Evolutionary conservation across 2,329 filamentous ascomycete species (phyloP).

Genomic region (Drechslerella dactyloides): DNA sequence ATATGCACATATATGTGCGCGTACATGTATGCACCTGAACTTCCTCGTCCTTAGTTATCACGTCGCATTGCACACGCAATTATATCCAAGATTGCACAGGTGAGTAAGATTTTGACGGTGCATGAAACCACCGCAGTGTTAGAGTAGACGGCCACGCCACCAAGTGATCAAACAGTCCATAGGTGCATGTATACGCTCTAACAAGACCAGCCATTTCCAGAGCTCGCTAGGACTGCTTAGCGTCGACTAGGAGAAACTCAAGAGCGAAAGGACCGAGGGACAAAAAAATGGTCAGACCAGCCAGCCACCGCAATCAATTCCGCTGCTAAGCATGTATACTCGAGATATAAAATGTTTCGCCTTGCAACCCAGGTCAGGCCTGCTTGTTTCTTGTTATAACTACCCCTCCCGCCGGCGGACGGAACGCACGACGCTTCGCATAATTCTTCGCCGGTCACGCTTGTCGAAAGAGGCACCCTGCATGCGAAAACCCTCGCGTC

Average conservation of each 20-base stretch:
- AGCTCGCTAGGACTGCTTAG: constrained; percentile 6
- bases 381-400: constrained; percentile 4
- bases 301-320: constrained; percentile 8
- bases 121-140: constrained; percentile 3
- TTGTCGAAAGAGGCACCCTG: not conserved
- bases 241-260: not conserved
- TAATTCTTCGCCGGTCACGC: constrained; percentile 13
- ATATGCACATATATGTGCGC: too few relatives aligned
- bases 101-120: not conserved
- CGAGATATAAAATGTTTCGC: constrained; percentile 33
- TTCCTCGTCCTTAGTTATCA: too few relatives aligned
- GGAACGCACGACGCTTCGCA: constrained; percentile 18
- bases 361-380: constrained; percentile 1
- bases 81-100: not conserved
- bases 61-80: not conserved
- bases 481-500: constrained; percentile 7
- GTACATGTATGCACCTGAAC: too few relatives aligned
- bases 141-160: not conserved
- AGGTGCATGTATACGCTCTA: not conserved
- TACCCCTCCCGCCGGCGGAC: constrained; percentile 13
- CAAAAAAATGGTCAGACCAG: not conserved
- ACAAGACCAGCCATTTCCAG: not conserved
- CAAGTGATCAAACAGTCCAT: not conserved
- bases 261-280: not conserved
- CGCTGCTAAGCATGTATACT: constrained; percentile 14